These are phyloP conservation scores for Pugionium cornutum DNA, from an alignment of 345 rosid genomes.

Conservation along the genomic window DNA sequence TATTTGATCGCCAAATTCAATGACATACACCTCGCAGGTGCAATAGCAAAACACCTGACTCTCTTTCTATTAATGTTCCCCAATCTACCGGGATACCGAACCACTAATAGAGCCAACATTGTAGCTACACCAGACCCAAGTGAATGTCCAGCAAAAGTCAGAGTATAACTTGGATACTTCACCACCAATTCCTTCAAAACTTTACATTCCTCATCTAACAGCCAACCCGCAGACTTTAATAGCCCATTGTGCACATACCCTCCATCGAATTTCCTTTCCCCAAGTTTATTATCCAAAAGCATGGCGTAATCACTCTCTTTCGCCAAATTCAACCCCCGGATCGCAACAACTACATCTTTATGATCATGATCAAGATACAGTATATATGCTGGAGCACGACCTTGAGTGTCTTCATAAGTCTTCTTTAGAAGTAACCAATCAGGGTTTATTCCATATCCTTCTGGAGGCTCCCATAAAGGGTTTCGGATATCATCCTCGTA, in stretches of 20 bases:
- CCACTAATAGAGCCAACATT: slow-evolving; percentile 74
- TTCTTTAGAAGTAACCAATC: slow-evolving; percentile 61
- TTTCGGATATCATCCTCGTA: slow-evolving; percentile 82
- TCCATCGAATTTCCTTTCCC: slow-evolving; percentile 75
- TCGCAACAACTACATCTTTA: slow-evolving; percentile 68
- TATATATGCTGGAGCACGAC: slow-evolving; percentile 77
- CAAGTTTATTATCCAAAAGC: slow-evolving; percentile 85
- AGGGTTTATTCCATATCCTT: slow-evolving; percentile 84
- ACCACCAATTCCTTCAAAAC: slow-evolving; percentile 62
- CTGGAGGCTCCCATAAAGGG: slow-evolving; percentile 90
- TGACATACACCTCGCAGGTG: slow-evolving; percentile 98
- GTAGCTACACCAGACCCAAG: slow-evolving; percentile 96
- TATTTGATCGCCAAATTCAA: slow-evolving; percentile 89
- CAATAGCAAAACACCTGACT: slow-evolving; percentile 89
- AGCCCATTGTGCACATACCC: slow-evolving; percentile 97
- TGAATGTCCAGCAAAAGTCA: slow-evolving; percentile 92
- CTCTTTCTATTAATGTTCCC: slow-evolving; percentile 73
- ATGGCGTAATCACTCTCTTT: slow-evolving; percentile 85
- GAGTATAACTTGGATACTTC: slow-evolving; percentile 69
- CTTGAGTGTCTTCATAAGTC: slow-evolving; percentile 73
- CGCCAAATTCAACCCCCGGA: slow-evolving; percentile 85
- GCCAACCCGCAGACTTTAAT: slow-evolving; percentile 83
- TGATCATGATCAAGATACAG: slow-evolving; percentile 80
- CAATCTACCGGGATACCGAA: slow-evolving; percentile 56
- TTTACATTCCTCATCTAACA: slow-evolving; percentile 75